These are phyloP conservation scores for Musa schizocarpa DNA, from an alignment of 176 grass and related monocot genomes.

Conservation along the genomic window DNA sequence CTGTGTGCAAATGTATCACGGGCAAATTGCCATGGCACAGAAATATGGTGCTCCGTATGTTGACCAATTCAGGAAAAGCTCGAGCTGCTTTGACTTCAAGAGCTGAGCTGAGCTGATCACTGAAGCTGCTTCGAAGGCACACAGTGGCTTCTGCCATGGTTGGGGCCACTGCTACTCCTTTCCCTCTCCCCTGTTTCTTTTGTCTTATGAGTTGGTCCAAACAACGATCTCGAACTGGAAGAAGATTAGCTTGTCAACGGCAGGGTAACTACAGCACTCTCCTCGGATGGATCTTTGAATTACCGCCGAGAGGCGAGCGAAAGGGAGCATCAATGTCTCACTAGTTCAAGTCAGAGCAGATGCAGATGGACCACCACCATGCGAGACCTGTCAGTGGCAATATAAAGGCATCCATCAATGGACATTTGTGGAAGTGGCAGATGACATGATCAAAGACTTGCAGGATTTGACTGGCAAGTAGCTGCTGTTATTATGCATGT, in stretches of 20 bases:
- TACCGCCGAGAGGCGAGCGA: neutral
- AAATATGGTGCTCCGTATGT: neutral
- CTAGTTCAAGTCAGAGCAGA: neutral
- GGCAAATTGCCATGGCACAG: neutral
- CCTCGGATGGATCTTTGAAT: neutral
- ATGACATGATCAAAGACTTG: no score
- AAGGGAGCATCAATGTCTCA: neutral
- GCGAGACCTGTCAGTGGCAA: neutral
- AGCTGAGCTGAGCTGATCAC: neutral
- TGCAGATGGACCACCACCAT: neutral
- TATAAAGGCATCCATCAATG: neutral
- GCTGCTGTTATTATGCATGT: no score
- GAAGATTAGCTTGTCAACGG: neutral
- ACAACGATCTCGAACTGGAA: neutral
- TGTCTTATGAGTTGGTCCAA: neutral
- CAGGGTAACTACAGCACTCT: neutral
- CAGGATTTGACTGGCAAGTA: no score
- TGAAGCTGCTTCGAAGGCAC: neutral
- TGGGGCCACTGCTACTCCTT: neutral
- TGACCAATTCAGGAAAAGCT: neutral
- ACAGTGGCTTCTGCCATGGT: neutral
- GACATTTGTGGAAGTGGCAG: no score
- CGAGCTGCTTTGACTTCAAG: neutral
- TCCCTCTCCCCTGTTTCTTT: neutral
- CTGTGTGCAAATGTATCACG: neutral